Evolutionary conservation across 768 basidiomycete species (phyloP).

Genomic region (Macrolepiota fuliginosa): DNA sequence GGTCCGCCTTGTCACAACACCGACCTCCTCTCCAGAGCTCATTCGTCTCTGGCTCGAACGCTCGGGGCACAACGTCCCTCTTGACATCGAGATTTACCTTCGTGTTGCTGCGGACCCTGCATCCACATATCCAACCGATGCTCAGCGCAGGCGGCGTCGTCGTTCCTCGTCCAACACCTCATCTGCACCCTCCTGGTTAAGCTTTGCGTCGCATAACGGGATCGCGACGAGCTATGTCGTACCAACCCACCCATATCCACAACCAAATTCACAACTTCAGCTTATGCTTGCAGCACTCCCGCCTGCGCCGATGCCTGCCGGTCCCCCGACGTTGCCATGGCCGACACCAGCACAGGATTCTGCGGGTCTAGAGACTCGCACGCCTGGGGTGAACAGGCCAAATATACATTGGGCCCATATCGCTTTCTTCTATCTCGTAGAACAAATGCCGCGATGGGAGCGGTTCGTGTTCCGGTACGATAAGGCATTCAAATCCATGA

Average conservation of each 20-base stretch:
- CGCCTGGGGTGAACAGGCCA: constrained; percentile 22
- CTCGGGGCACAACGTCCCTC: constrained; percentile 63
- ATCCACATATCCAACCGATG: constrained; percentile 21
- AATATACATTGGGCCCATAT: constrained; percentile 80
- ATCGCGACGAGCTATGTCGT: constrained; percentile 38
- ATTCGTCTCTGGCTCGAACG: constrained; percentile 83
- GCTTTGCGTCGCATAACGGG: constrained; percentile 21
- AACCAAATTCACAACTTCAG: constrained; percentile 34
- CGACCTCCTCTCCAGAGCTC: constrained; percentile 70
- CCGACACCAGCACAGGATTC: background rate
- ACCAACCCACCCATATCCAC: constrained; percentile 21
- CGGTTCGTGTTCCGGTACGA: constrained; percentile 80
- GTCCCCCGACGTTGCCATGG: too few relatives aligned
- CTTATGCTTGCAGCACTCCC: constrained; percentile 29
- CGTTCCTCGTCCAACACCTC: constrained; percentile 20
- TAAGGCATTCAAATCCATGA: constrained; percentile 70
- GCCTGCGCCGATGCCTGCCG: constrained; percentile 17
- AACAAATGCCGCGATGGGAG: constrained; percentile 82
- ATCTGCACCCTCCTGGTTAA: background rate
- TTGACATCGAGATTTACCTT: constrained; percentile 80
- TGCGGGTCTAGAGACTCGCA: background rate
- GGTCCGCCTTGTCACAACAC: constrained; percentile 75
- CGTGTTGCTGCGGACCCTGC: constrained; percentile 37
- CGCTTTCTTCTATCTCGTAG: constrained; percentile 72
- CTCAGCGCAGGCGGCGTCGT: constrained; percentile 24